Evolutionary conservation across 352 stramenopile genomes (phyloP).

Genomic region (Discostella stelligera): DNA sequence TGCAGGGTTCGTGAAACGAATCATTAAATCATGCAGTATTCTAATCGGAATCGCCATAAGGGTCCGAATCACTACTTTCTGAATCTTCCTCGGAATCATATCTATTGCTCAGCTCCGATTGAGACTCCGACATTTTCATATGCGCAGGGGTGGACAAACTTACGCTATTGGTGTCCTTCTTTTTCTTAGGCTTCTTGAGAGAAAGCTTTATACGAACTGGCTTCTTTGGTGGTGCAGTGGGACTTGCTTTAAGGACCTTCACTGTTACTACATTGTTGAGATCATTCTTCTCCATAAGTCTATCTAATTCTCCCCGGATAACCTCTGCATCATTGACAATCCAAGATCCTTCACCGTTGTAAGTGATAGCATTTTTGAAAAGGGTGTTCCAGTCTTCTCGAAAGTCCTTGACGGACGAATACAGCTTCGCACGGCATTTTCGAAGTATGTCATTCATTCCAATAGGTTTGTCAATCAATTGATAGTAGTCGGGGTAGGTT

Average conservation of each 20-base stretch:
- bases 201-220: conserved; percentile 79
- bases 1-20: no score
- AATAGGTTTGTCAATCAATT: conserved; percentile 79
- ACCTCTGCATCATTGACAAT: conserved; percentile 68
- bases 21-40: background rate
- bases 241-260: background rate
- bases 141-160: conserved; percentile 3
- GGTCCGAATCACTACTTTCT: conserved; percentile 9
- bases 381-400: conserved; percentile 78
- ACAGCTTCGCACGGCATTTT: conserved; percentile 75
- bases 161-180: conserved; percentile 9
- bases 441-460: conserved; percentile 83
- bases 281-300: conserved; percentile 78
- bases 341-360: conserved; percentile 81
- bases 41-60: conserved; percentile 1
- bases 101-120: conserved; percentile 12
- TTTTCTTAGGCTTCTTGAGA: conserved; percentile 59
- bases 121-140: background rate
- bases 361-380: conserved; percentile 80
- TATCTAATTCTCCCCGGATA: conserved; percentile 70
- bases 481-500: conserved; percentile 81
- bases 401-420: conserved; percentile 65
- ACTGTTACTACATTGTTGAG: background rate
- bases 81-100: conserved; percentile 22
- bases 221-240: conserved; percentile 55